These are phyloP conservation scores for Nepenthes alata DNA, from an alignment of 179 eudicot species.

Conservation along the genomic window DNA sequence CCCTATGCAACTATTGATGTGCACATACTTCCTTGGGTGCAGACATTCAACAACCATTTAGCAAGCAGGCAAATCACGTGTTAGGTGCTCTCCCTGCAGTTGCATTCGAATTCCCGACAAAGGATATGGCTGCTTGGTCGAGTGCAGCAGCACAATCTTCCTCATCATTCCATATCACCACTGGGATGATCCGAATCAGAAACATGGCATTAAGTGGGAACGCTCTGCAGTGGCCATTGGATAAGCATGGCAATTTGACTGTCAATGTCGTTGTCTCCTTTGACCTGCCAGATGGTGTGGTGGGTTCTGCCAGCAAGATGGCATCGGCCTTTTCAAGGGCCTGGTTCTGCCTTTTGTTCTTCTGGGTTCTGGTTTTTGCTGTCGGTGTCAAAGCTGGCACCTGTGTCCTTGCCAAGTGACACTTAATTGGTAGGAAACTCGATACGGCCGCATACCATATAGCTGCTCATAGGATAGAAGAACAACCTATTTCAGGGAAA, in stretches of 20 bases:
- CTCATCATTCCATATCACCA: conserved; percentile 46
- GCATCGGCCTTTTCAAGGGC: conserved; percentile 30
- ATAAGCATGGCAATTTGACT: conserved; percentile 29
- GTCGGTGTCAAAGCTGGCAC: conserved; percentile 50
- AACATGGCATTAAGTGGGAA: conserved; percentile 20
- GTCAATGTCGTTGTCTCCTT: conserved; percentile 53
- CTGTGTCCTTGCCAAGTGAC: conserved; percentile 38
- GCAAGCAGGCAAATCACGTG: conserved; percentile 45
- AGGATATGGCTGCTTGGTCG: conserved; percentile 33
- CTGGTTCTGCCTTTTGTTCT: conserved; percentile 37
- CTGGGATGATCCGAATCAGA: conserved; percentile 67
- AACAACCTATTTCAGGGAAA: too few relatives aligned
- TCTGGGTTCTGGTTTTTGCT: conserved; percentile 44
- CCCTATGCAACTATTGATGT: too few relatives aligned
- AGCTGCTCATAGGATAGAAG: too few relatives aligned
- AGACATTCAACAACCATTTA: conserved; percentile 44
- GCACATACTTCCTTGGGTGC: conserved; percentile 9
- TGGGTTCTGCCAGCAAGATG: conserved; percentile 28
- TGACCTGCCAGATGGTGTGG: conserved; percentile 29
- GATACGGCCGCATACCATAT: too few relatives aligned
- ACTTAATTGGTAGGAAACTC: not conserved
- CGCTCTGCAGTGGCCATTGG: conserved; percentile 31
- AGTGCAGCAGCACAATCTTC: conserved; percentile 45
- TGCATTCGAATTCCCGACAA: conserved; percentile 65
- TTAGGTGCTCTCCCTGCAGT: conserved; percentile 75